Conservation (phyloP, 805 yeast genomes). For the Lipomyces mesembrius region DNA sequence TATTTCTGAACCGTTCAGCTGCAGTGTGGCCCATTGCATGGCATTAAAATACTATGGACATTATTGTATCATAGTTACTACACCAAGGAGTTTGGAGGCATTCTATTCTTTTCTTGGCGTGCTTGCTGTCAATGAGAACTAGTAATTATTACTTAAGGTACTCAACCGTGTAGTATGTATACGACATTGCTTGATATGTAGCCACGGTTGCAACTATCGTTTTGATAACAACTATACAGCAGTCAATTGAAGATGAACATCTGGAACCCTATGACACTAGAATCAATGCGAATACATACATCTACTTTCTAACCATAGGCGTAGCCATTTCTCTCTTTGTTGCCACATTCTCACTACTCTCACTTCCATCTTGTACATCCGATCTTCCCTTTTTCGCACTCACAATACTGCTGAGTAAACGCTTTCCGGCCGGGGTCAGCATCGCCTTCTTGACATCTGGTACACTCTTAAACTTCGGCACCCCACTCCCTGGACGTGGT, state of each 20-base stretch:
- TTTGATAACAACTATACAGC: too few relatives aligned
- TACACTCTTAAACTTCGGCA: constrained; percentile 20
- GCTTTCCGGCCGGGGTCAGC: constrained; percentile 30
- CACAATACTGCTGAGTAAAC: constrained; percentile 24
- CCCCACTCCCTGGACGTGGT: constrained; percentile 8
- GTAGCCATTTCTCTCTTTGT: constrained; percentile 9
- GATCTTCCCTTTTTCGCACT: constrained; percentile 5
- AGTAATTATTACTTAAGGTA: too few relatives aligned
- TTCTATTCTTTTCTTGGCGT: too few relatives aligned
- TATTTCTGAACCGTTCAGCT: too few relatives aligned
- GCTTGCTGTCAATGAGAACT: too few relatives aligned
- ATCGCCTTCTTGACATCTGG: constrained; percentile 16
- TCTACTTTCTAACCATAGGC: constrained; percentile 9
- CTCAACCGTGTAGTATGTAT: too few relatives aligned
- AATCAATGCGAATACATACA: neutral
- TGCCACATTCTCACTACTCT: neutral
- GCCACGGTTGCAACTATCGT: too few relatives aligned
- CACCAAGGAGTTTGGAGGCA: too few relatives aligned
- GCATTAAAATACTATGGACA: too few relatives aligned
- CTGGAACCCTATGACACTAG: neutral
- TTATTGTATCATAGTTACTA: too few relatives aligned
- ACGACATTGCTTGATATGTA: too few relatives aligned
- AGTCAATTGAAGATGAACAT: neutral
- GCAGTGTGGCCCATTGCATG: too few relatives aligned
- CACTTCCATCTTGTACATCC: neutral